Conservation (phyloP, 345 rosid species). For the Clausena lansium region DNA sequence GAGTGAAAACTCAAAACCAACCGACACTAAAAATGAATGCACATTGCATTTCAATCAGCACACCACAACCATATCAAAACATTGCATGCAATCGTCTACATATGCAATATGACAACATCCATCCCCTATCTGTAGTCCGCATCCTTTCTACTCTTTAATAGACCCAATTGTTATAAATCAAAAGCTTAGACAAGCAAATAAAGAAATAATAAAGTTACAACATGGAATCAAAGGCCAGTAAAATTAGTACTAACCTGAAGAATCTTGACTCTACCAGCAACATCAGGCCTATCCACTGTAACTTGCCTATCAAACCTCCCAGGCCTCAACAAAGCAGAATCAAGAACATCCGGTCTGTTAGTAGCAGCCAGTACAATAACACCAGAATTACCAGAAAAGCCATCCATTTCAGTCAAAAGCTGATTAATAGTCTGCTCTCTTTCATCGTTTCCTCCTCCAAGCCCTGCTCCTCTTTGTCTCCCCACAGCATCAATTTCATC, state of each 20-base stretch:
- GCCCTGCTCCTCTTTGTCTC: slow-evolving; percentile 93
- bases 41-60: neutral
- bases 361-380: slow-evolving; percentile 94
- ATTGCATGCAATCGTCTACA: neutral
- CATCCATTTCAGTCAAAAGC: slow-evolving; percentile 91
- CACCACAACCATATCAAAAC: neutral
- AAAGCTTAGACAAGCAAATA: neutral
- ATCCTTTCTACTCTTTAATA: neutral
- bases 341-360: slow-evolving; percentile 83
- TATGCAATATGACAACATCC: neutral
- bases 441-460: slow-evolving; percentile 94
- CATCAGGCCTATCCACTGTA: slow-evolving; percentile 90
- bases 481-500: slow-evolving; percentile 96
- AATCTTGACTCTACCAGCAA: slow-evolving; percentile 85
- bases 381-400: slow-evolving; percentile 82
- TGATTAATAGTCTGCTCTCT: slow-evolving; percentile 90
- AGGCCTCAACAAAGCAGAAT: slow-evolving; percentile 77
- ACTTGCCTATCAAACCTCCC: slow-evolving; percentile 92
- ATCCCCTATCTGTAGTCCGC: neutral
- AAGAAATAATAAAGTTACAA: neutral
- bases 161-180: neutral
- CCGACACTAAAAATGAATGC: neutral
- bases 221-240: neutral
- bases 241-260: slow-evolving; percentile 58
- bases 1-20: neutral